Conservation (phyloP, 768 basidiomycete species). For the Astraeus odoratus region DNA sequence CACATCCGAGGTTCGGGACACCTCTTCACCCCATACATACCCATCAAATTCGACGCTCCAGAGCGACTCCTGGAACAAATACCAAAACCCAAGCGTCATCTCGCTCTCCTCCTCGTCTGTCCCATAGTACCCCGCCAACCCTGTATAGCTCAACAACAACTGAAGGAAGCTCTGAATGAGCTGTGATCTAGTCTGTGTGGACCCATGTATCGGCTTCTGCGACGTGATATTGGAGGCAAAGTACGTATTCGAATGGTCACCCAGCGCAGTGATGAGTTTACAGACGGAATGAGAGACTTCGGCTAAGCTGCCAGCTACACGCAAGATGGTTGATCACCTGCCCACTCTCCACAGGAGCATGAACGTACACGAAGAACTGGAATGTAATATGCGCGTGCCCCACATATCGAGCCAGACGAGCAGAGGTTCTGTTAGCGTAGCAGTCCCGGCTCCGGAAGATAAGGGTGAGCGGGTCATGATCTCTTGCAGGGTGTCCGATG, state of each 20-base stretch:
- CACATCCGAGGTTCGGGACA: constrained; percentile 11
- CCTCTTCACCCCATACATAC: constrained; percentile 24
- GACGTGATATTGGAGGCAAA: constrained; percentile 64
- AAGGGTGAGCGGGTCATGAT: constrained; percentile 70
- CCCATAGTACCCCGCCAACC: constrained; percentile 69
- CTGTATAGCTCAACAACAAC: constrained; percentile 66
- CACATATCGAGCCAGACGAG: constrained; percentile 66
- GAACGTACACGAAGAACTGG: constrained; percentile 30
- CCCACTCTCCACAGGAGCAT: background rate
- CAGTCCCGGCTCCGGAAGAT: constrained; percentile 59
- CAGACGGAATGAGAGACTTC: constrained; percentile 66
- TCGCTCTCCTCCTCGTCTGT: constrained; percentile 86
- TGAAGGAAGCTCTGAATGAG: constrained; percentile 67
- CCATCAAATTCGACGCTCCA: constrained; percentile 57
- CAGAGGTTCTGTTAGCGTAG: constrained; percentile 77
- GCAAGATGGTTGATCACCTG: constrained; percentile 7
- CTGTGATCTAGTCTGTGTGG: constrained; percentile 35
- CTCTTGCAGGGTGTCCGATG: constrained; percentile 71
- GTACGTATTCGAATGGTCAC: constrained; percentile 81
- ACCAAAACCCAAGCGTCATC: constrained; percentile 85
- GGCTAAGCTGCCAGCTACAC: constrained; percentile 29
- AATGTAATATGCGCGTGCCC: constrained; percentile 41
- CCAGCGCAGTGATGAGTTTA: constrained; percentile 73
- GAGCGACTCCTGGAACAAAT: constrained; percentile 80
- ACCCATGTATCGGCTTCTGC: constrained; percentile 28